Evolutionary conservation across 257 asterid genomes (phyloP).

Genomic region (Gentiana dahurica): DNA sequence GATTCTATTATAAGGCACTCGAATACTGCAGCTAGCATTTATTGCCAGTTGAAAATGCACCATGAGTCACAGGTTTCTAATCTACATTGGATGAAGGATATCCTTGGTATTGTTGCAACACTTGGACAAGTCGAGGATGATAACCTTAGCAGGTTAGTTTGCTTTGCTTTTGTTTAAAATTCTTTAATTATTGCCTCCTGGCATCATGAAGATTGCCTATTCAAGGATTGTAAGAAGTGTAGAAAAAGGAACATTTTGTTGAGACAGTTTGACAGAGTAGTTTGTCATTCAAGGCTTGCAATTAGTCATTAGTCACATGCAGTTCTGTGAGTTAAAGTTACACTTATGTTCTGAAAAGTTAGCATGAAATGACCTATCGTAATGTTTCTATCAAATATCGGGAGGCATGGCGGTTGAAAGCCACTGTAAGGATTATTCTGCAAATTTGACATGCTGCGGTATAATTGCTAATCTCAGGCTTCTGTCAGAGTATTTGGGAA

Average conservation of each 20-base stretch:
- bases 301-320: neutral
- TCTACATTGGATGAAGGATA: slow-evolving; percentile 37
- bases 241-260: neutral
- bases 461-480: slow-evolving; percentile 33
- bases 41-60: slow-evolving; percentile 32
- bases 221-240: neutral
- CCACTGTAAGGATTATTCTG: neutral
- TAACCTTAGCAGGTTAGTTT: slow-evolving; percentile 67
- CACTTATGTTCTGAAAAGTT: neutral
- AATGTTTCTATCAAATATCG: neutral
- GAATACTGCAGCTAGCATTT: slow-evolving; percentile 59
- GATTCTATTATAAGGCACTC: slow-evolving; percentile 35
- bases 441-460: slow-evolving; percentile 7
- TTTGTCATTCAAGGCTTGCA: neutral
- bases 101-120: slow-evolving; percentile 65
- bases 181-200: slow-evolving; percentile 4
- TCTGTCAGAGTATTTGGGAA: slow-evolving; percentile 65
- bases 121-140: slow-evolving; percentile 62
- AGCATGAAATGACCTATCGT: neutral
- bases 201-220: neutral
- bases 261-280: neutral
- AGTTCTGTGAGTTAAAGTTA: neutral
- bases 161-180: slow-evolving; percentile 8
- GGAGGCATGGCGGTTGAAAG: slow-evolving; percentile 8
- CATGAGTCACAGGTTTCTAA: slow-evolving; percentile 34